A percentile compares a stretch with the other conserved stretches of the same genome.
phyloP scores from a whole-genome alignment of 2,329 filamentous ascomycete species.

The Phyllosticta paracitricarpa region DNA sequence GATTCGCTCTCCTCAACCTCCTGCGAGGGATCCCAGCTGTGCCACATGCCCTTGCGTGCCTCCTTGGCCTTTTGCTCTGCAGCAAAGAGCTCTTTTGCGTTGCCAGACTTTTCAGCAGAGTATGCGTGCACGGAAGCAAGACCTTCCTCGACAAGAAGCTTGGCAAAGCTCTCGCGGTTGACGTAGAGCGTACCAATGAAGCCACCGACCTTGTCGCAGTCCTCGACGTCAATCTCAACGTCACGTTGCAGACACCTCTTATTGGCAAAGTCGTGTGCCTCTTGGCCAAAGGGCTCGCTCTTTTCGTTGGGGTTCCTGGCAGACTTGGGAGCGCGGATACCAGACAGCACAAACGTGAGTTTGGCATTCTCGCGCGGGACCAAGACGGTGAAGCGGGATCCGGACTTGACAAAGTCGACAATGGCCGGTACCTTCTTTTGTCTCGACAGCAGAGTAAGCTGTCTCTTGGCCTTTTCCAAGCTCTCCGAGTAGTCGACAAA shows the following conservation, averaged over 20 bases:
- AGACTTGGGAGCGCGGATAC: conserved; percentile 81
- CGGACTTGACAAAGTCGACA: conserved; percentile 97
- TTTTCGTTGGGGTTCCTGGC: conserved; percentile 70
- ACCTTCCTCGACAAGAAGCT: conserved; percentile 86
- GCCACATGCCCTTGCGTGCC: conserved; percentile 77
- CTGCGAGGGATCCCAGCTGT: conserved; percentile 85
- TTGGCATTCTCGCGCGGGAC: conserved; percentile 90
- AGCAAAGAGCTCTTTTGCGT: conserved; percentile 74
- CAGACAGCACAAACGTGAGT: conserved; percentile 86
- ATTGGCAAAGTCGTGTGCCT: conserved; percentile 86
- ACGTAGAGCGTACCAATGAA: conserved; percentile 94
- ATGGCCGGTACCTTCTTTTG: conserved; percentile 89
- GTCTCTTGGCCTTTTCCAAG: conserved; percentile 89
- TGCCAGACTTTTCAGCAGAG: conserved; percentile 90
- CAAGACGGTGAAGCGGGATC: conserved; percentile 83
- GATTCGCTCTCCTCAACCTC: conserved; percentile 55
- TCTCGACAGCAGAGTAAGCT: conserved; percentile 74
- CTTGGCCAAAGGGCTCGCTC: conserved; percentile 88
- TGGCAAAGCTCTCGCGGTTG: conserved; percentile 92
- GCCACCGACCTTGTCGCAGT: conserved; percentile 90
- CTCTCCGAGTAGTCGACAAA: conserved; percentile 87
- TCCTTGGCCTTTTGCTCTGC: conserved; percentile 89
- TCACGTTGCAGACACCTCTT: conserved; percentile 86
- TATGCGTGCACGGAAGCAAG: conserved; percentile 87
- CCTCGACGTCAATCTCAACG: conserved; percentile 89